These are phyloP conservation scores for Suillus alpinus DNA, from an alignment of 768 basidiomycete species.

Conservation along the genomic window DNA sequence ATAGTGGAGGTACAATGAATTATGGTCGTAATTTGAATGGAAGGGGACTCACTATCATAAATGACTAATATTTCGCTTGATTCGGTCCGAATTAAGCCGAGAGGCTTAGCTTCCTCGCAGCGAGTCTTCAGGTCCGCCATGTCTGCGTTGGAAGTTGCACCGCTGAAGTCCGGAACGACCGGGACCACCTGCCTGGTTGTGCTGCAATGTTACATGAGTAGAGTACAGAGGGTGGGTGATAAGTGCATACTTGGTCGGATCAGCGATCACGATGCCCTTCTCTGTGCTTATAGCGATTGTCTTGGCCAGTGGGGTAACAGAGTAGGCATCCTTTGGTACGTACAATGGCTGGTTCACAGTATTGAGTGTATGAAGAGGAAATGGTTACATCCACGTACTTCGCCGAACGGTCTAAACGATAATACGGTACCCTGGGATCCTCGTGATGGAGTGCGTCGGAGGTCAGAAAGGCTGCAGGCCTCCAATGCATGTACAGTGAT, in stretches of 20 bases:
- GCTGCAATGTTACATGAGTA: constrained; percentile 25
- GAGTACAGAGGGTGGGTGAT: background rate
- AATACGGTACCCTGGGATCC: constrained; percentile 19
- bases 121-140: constrained; percentile 55
- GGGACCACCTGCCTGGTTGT: constrained; percentile 39
- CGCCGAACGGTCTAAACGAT: constrained; percentile 63
- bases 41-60: constrained; percentile 59
- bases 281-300: constrained; percentile 65
- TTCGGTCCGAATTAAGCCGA: constrained; percentile 63
- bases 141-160: constrained; percentile 36
- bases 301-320: constrained; percentile 57
- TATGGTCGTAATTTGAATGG: background rate
- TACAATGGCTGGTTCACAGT: constrained; percentile 50
- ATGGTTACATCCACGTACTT: constrained; percentile 42
- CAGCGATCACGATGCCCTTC: constrained; percentile 61
- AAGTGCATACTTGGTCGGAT: constrained; percentile 61
- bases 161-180: constrained; percentile 59
- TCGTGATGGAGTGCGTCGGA: constrained; percentile 35
- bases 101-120: constrained; percentile 54
- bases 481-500: constrained; percentile 62
- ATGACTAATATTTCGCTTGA: constrained; percentile 62
- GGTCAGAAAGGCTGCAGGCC: constrained; percentile 41
- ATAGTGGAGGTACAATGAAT: background rate
- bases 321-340: constrained; percentile 68
- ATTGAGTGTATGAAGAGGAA: constrained; percentile 4